These are phyloP conservation scores for Albizia julibrissin DNA, from an alignment of 306 rosid species.

Conservation along the genomic window DNA sequence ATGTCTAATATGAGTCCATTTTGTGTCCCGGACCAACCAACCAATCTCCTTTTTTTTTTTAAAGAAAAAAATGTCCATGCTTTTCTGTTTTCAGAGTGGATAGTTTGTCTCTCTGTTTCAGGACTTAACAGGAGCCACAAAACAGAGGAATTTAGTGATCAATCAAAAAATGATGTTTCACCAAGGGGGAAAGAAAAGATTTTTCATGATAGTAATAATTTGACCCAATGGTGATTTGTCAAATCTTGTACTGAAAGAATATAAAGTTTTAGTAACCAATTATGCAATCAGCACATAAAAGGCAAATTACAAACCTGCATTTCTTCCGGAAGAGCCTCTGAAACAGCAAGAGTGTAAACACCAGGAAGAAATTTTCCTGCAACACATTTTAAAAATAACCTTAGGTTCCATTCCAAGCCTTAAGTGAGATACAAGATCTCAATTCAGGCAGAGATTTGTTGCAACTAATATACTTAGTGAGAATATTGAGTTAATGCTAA, in stretches of 20 bases:
- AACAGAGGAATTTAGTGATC: slow-evolving; percentile 1
- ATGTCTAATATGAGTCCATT: not conserved
- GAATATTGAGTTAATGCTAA: not conserved
- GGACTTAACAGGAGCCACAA: not conserved
- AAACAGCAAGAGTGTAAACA: slow-evolving; percentile 94
- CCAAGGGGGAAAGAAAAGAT: not conserved
- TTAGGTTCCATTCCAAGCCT: slow-evolving; percentile 4
- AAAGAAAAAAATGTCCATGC: not conserved
- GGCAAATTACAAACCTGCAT: slow-evolving; percentile 68
- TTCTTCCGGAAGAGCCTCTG: slow-evolving; percentile 94
- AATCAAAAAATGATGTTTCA: not conserved
- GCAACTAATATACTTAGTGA: not conserved
- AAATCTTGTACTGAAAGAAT: slow-evolving; percentile 15
- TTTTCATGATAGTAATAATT: not conserved
- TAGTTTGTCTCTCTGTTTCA: not conserved
- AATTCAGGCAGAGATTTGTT: slow-evolving; percentile 11
- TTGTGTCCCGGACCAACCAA: not conserved
- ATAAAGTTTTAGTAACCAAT: not conserved
- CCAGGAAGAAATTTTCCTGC: slow-evolving; percentile 83
- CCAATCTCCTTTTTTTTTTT: not conserved
- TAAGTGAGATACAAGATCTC: slow-evolving; percentile 5
- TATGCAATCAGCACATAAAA: slow-evolving; percentile 2
- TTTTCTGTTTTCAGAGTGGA: not conserved
- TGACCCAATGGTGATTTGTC: slow-evolving; percentile 16
- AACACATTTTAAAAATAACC: slow-evolving; percentile 28